A percentile compares a stretch with the other conserved stretches of the same genome.
phyloP scores from a whole-genome alignment of 768 basidiomycete genomes.

The Cantharellus cinnabarinus region DNA sequence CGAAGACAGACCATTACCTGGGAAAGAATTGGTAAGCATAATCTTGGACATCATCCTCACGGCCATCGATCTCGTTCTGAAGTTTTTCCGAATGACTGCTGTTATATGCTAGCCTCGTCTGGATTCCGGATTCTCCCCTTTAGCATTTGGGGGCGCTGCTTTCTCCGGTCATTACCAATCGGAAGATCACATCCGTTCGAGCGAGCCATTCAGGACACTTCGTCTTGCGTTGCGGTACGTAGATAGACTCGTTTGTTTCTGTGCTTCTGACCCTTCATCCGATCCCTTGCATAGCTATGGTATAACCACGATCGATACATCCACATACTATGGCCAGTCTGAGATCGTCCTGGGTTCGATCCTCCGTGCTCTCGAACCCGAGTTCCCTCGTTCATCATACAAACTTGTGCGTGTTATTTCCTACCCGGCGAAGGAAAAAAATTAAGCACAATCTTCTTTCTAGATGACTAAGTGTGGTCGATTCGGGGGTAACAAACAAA shows the following conservation, averaged over 20 bases:
- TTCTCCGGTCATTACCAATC: conserved; percentile 49
- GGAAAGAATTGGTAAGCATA: conserved; percentile 18
- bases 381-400: conserved; percentile 65
- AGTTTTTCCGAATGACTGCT: not conserved
- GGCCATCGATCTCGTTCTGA: not conserved
- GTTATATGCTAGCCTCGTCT: not conserved
- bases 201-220: conserved; percentile 40
- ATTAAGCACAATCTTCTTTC: not conserved
- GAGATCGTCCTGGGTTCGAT: conserved; percentile 57
- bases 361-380: conserved; percentile 30
- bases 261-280: not conserved
- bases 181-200: conserved; percentile 34
- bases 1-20: conserved; percentile 21
- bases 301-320: conserved; percentile 62
- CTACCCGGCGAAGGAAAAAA: not conserved
- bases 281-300: conserved; percentile 36
- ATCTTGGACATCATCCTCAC: not conserved
- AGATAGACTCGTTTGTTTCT: not conserved
- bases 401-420: conserved; percentile 29
- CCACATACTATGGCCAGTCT: conserved; percentile 60
- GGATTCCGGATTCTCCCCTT: conserved; percentile 19
- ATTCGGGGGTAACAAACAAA: conserved; percentile 29
- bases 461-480: conserved; percentile 81
- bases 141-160: conserved; percentile 54
- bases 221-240: conserved; percentile 55